A percentile compares a stretch with the other conserved stretches of the same genome.
phyloP scores from a whole-genome alignment of 768 basidiomycete species.

The Sporobolomyces pararoseus region DNA sequence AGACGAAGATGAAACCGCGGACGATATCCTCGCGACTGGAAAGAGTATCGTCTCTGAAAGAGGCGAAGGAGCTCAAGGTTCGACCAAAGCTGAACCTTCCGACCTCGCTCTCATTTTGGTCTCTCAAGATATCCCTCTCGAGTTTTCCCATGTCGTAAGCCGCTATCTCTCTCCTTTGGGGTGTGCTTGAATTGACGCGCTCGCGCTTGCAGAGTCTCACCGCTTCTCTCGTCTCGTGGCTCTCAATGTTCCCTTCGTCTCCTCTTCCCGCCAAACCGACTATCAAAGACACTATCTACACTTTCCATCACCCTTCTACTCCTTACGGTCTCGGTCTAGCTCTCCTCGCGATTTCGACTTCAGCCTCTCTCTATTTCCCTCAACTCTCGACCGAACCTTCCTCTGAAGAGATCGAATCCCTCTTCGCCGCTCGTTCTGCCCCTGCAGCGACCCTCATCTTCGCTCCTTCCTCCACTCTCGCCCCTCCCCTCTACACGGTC shows the following conservation, averaged over 20 bases:
- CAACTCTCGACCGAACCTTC: constrained; percentile 1
- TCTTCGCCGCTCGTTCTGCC: background rate
- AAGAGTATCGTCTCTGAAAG: background rate
- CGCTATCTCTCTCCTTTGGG: fast-evolving
- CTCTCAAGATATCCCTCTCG: constrained; percentile 25
- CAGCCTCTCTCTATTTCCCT: constrained; percentile 20
- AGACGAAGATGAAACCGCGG: background rate
- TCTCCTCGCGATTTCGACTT: constrained; percentile 29
- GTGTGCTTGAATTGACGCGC: background rate
- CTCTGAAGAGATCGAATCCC: background rate
- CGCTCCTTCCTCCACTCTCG: constrained; percentile 15
- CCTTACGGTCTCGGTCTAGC: constrained; percentile 41
- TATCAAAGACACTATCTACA: constrained; percentile 20
- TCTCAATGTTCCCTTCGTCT: constrained; percentile 34
- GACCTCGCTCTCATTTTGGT: constrained; percentile 28
- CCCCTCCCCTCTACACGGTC: constrained; percentile 24
- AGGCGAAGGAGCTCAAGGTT: background rate
- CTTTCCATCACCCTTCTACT: constrained; percentile 38
- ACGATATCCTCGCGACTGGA: constrained; percentile 34
- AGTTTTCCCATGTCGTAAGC: constrained; percentile 29
- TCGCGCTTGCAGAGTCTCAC: constrained; percentile 27
- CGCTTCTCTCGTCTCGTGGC: constrained; percentile 37
- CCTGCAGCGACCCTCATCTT: constrained; percentile 28
- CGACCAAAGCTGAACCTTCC: constrained; percentile 1
- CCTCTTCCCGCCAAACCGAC: constrained; percentile 24